Evolutionary conservation across 2,329 filamentous ascomycete species (phyloP), one percentile per base, ranked within the genome.

Genomic region (Amesomyces nigricolor): DNA sequence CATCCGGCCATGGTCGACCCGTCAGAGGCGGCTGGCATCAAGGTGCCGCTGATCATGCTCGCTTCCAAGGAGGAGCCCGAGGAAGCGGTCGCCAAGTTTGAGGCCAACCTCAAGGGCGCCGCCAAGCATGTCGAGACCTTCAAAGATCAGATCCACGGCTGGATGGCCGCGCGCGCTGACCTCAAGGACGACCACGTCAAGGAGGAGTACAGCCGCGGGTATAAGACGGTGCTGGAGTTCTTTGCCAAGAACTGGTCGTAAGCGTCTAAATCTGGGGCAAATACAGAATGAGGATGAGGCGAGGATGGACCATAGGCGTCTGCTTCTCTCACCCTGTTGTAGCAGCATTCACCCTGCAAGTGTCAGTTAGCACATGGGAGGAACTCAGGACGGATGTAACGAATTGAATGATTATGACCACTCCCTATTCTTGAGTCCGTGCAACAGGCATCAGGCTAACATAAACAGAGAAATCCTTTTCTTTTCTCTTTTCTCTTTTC

Each of bases 111-210:
- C 50, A 72, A 70, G 29, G 78, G 72, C 2, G 70, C 38, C 17
- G 50, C 78, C 56, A 82, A 83, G 64, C 77, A 83, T 59, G 78
- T 87, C 51, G 84, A 88, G 73, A 82, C 68, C n/a, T 88, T 87
- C 64, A 63, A 65, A 22, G 82, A 82, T 64, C 85, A 87, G 76
- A 78, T 84, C 65, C 86, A 89, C 70, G 86, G 86, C 44, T 89
- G 85, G 84, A 89, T 88, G 86, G 83, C 81, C 1, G 85, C 86
- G 1, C 78, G 85, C 26, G 75, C 79, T 0, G 72, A 87, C 64
- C 71, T 88, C 30, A 73, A 75, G 35, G 73, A 85, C 46, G 71
- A 75, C 47, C 76, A 75, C 42, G 78, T 82, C 65, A 80, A 78
- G 68, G 77, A 79, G 61, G 85, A 85, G 71, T 85, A 84, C 59